Base-by-base conservation (phyloP, 225 moss, liverwort and hornwort species). In the Anthoceros angustus region DNA sequence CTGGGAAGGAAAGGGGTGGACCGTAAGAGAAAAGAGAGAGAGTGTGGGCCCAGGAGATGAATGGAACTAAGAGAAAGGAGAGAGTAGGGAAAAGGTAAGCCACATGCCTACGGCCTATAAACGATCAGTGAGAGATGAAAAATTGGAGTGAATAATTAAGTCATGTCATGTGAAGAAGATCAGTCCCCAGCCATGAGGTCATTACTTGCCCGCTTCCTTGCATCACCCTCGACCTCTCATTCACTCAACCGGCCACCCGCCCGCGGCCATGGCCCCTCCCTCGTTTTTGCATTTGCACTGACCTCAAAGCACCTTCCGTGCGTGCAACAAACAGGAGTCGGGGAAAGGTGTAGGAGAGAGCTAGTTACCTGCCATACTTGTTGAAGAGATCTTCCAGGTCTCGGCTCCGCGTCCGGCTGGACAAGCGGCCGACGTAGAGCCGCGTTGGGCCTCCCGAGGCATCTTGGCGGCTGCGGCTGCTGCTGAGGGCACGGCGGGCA, bases 381-480 rank as follows among this genome's bases (percentile, higher is more conserved):
- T 88, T 88, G 77, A 95, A 95, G 23, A 95, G 83, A 71, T 95
- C 95, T 76, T 89, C 89, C 20, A 93, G 75, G 63, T 93, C 93
- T 64, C 89, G 87, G 72, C 89, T 93, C 45, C 86, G 82, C 69
- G 95, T 95, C 48, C 91, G 83, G 41, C 81, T 95, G 1, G 95
- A 95, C 12, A 95, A 86, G 18, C 95, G 88, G 46, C 95, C 95
- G 0, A 95, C 95, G 63, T 95, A 95, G 0, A 95, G 79, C 7
- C 91, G 83, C 40, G 94, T 95, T 48, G 72, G 90, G n/a, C n/a
- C n/a, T n/a, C 79, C 71, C 81, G 79, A 66, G 49, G 49, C 49
- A 50, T 50, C 49, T 50, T 50, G 5, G 14, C 20, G 16, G 15
- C 49, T 20, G 49, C 15, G 49, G 49, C 20, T 50, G 49, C 5